phyloP scores from a whole-genome alignment of 805 yeast genomes.

The Priceomyces carsonii region DNA sequence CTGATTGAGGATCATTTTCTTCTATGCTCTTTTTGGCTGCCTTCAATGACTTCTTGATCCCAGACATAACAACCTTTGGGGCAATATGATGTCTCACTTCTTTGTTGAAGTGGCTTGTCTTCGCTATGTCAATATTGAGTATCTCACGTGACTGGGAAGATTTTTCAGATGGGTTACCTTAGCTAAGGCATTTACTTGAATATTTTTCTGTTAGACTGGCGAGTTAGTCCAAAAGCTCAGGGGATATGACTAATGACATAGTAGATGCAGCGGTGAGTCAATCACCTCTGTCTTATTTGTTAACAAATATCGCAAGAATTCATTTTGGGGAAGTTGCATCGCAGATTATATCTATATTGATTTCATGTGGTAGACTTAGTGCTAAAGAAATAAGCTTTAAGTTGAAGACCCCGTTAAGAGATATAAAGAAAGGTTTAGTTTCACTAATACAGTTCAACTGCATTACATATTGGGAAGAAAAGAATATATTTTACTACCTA shows the following conservation, averaged over 20 bases:
- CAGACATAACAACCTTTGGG: conserved; percentile 17
- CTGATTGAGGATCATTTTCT: conserved; percentile 60
- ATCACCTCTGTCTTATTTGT: conserved; percentile 62
- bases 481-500: conserved; percentile 51
- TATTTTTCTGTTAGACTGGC: no score
- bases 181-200: no score
- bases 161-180: no score
- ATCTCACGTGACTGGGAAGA: no score
- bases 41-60: conserved; percentile 29
- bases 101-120: background rate
- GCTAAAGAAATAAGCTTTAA: conserved; percentile 52
- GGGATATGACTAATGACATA: conserved; percentile 17
- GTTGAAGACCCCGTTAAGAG: conserved; percentile 47
- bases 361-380: conserved; percentile 67
- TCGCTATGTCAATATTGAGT: no score
- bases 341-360: conserved; percentile 54
- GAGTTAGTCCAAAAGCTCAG: no score
- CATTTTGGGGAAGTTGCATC: conserved; percentile 78
- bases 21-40: conserved; percentile 50
- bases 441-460: conserved; percentile 79
- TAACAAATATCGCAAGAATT: conserved; percentile 50
- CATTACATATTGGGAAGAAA: conserved; percentile 63
- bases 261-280: conserved; percentile 45
- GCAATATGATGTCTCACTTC: no score
- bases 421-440: conserved; percentile 67